These are phyloP conservation scores for Candida nitratophila DNA, from an alignment of 805 yeast species.

Conservation along the genomic window DNA sequence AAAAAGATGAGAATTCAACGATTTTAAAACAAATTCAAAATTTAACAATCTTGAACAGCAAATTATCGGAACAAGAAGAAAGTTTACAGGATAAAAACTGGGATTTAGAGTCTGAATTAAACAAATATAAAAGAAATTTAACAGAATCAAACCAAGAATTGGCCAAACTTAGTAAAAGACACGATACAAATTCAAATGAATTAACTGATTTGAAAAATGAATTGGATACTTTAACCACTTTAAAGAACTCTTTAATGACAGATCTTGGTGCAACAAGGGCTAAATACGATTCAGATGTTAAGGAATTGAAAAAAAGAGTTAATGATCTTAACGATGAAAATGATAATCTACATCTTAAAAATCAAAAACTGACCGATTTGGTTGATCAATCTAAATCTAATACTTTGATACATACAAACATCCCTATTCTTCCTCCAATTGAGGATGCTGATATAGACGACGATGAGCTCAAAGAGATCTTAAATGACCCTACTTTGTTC, in stretches of 20 bases:
- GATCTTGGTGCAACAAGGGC: slow-evolving; percentile 31
- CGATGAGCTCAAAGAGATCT: slow-evolving; percentile 33
- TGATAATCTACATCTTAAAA: slow-evolving; percentile 36
- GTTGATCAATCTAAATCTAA: neutral
- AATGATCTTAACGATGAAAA: slow-evolving; percentile 64
- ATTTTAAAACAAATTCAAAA: slow-evolving; percentile 30
- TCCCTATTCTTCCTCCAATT: neutral
- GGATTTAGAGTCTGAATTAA: slow-evolving; percentile 50
- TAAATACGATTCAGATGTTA: slow-evolving; percentile 34
- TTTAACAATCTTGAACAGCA: slow-evolving; percentile 24
- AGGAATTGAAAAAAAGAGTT: slow-evolving; percentile 43
- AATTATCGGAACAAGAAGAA: slow-evolving; percentile 35
- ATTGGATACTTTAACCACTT: slow-evolving; percentile 38
- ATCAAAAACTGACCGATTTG: slow-evolving; percentile 2
- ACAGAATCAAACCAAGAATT: slow-evolving; percentile 32
- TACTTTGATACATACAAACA: neutral
- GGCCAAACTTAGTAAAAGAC: slow-evolving; percentile 33
- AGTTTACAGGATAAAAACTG: slow-evolving; percentile 53
- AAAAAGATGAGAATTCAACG: slow-evolving; percentile 35
- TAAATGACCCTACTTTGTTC: slow-evolving; percentile 24
- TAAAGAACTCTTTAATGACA: slow-evolving; percentile 31
- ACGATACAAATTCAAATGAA: slow-evolving; percentile 14
- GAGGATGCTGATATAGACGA: slow-evolving; percentile 13
- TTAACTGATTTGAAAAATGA: slow-evolving; percentile 35
- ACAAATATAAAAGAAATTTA: slow-evolving; percentile 34